These are phyloP conservation scores for Cephalotrichum gorgonifer DNA, from an alignment of 2,329 filamentous ascomycete species.

Conservation along the genomic window DNA sequence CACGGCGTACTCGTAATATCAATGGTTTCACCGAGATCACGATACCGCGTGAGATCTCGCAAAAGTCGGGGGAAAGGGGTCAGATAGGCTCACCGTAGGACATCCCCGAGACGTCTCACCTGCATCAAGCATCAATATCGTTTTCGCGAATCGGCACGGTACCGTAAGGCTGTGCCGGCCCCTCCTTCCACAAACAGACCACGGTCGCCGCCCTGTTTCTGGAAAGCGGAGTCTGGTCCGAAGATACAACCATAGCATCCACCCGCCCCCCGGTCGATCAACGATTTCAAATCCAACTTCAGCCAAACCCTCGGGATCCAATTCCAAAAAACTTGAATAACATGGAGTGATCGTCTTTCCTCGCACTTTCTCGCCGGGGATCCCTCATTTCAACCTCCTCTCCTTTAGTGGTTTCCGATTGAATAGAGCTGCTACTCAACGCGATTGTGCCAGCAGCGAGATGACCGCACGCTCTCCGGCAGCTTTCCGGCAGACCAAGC, in stretches of 20 bases:
- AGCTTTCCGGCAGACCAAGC: too few species aligned
- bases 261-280: not conserved
- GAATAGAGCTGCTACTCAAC: too few species aligned
- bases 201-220: not conserved
- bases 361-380: not conserved
- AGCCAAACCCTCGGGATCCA: not conserved
- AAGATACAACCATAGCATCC: not conserved
- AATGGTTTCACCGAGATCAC: too few species aligned
- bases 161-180: slow-evolving; percentile 3
- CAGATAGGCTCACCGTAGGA: not conserved
- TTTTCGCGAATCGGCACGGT: slow-evolving; percentile 1
- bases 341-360: not conserved
- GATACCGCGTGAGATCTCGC: too few species aligned
- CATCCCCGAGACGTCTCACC: not conserved
- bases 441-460: not conserved
- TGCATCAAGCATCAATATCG: not conserved
- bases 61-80: too few species aligned
- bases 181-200: not conserved
- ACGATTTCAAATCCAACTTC: not conserved
- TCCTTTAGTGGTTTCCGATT: not conserved
- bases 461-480: not conserved
- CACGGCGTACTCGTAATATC: too few species aligned
- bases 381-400: not conserved
- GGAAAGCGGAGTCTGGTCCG: not conserved
- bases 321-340: not conserved